Percentiles rank a stretch among this genome's conserved stretches.
These are phyloP conservation scores for Albifimbria verrucaria DNA, from an alignment of 2,329 filamentous ascomycete genomes.

Conservation along the genomic window DNA sequence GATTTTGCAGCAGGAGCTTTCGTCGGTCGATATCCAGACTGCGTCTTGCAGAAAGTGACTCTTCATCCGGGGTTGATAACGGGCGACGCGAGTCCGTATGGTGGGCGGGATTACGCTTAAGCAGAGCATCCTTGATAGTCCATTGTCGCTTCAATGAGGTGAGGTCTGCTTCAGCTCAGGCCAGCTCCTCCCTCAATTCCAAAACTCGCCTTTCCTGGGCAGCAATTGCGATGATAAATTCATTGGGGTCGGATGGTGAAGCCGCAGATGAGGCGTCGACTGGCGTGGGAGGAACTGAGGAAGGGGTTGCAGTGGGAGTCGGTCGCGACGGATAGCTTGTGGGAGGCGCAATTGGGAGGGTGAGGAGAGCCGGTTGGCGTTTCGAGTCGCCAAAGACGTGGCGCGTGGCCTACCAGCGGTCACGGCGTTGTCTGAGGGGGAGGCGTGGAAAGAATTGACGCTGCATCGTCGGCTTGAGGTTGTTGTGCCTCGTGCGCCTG, in stretches of 20 bases:
- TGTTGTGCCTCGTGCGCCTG: background rate
- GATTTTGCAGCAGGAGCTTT: conserved; percentile 60
- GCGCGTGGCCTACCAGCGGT: conserved; percentile 48
- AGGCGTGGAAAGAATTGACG: conserved; percentile 33
- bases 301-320: conserved; percentile 34
- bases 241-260: conserved; percentile 53
- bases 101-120: conserved; percentile 67
- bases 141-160: conserved; percentile 78
- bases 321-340: conserved; percentile 51
- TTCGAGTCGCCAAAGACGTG: conserved; percentile 50
- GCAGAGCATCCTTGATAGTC: conserved; percentile 71
- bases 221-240: conserved; percentile 85
- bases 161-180: conserved; percentile 75
- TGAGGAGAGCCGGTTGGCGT: conserved; percentile 59
- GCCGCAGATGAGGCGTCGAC: conserved; percentile 38
- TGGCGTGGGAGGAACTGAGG: conserved; percentile 50
- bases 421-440: conserved; percentile 34
- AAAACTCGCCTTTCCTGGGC: conserved; percentile 88
- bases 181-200: conserved; percentile 87
- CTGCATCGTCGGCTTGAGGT: conserved; percentile 14
- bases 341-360: conserved; percentile 57
- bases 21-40: conserved; percentile 68
- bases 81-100: conserved; percentile 44
- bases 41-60: conserved; percentile 31
- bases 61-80: conserved; percentile 21